Conservation (phyloP, 2,329 filamentous ascomycete species). For the Monilinia fructigena region DNA sequence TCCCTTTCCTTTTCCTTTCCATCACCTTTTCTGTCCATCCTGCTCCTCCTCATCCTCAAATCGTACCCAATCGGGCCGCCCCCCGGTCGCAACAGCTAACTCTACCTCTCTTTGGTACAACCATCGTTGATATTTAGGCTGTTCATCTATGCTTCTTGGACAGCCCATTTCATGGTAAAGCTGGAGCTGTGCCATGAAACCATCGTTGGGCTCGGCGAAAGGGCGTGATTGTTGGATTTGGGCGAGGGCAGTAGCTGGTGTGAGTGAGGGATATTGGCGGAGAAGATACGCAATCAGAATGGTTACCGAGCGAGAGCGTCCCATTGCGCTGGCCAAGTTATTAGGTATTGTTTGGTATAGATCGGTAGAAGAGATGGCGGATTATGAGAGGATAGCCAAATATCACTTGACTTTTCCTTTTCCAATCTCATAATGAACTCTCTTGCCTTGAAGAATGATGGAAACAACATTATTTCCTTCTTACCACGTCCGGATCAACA, state of each 20-base stretch:
- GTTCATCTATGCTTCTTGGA: conserved; percentile 63
- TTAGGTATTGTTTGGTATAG: conserved; percentile 23
- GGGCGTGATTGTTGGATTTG: conserved; percentile 69
- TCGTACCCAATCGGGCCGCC: conserved; percentile 75
- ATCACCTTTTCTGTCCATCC: conserved; percentile 29
- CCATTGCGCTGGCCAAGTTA: conserved; percentile 71
- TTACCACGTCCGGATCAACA: conserved; percentile 20
- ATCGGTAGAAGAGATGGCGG: neutral
- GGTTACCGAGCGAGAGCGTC: conserved; percentile 88
- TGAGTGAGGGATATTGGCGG: conserved; percentile 56
- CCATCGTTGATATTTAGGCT: conserved; percentile 80
- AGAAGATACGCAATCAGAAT: conserved; percentile 84
- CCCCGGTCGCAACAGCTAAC: conserved; percentile 67
- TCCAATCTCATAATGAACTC: neutral
- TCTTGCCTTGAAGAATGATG: neutral
- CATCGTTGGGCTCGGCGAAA: conserved; percentile 83
- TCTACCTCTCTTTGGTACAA: conserved; percentile 65
- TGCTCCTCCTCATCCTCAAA: conserved; percentile 70
- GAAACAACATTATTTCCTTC: neutral
- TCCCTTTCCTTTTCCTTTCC: conserved; percentile 46
- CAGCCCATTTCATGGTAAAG: conserved; percentile 87
- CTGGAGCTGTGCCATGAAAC: conserved; percentile 85
- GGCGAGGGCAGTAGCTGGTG: conserved; percentile 57
- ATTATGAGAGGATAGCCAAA: neutral
- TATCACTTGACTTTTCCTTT: conserved; percentile 4